phyloP scores from a whole-genome alignment of 306 rosid genomes.

The Quercus parvula region DNA sequence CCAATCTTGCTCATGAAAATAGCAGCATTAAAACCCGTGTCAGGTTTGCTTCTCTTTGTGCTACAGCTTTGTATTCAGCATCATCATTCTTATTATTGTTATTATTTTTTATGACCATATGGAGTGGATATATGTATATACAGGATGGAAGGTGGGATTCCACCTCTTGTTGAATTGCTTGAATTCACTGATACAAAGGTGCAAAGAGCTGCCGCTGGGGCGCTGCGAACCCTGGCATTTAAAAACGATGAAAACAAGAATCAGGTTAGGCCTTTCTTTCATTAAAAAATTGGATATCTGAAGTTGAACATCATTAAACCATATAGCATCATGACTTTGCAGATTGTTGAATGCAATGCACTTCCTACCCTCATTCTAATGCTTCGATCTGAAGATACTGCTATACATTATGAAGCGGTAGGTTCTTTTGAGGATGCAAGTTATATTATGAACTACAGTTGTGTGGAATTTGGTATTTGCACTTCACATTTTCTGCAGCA shows the following conservation, averaged over 20 bases:
- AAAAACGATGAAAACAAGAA: slow-evolving; percentile 93
- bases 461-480: slow-evolving; percentile 11
- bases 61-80: not conserved
- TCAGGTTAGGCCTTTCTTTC: slow-evolving; percentile 50
- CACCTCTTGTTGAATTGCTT: slow-evolving; percentile 93
- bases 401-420: slow-evolving; percentile 98
- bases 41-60: slow-evolving; percentile 56
- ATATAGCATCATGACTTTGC: slow-evolving; percentile 31
- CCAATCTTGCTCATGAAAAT: slow-evolving; percentile 98
- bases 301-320: slow-evolving; percentile 10
- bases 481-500: slow-evolving; percentile 14
- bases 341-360: slow-evolving; percentile 99
- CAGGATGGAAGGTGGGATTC: slow-evolving; percentile 99
- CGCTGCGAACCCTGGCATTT: slow-evolving; percentile 89
- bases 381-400: slow-evolving; percentile 95
- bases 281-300: slow-evolving; percentile 9
- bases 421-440: slow-evolving; percentile 20
- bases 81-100: not conserved
- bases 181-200: slow-evolving; percentile 84
- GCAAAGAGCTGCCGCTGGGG: slow-evolving; percentile 99
- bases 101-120: slow-evolving; percentile 11
- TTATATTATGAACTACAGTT: slow-evolving; percentile 4
- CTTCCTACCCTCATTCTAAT: slow-evolving; percentile 94
- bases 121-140: slow-evolving; percentile 21
- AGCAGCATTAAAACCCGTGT: slow-evolving; percentile 89